A percentile compares a stretch with the other conserved stretches of the same genome.
Conservation (phyloP, 257 asterid species). For the Ilex aquifolium region DNA sequence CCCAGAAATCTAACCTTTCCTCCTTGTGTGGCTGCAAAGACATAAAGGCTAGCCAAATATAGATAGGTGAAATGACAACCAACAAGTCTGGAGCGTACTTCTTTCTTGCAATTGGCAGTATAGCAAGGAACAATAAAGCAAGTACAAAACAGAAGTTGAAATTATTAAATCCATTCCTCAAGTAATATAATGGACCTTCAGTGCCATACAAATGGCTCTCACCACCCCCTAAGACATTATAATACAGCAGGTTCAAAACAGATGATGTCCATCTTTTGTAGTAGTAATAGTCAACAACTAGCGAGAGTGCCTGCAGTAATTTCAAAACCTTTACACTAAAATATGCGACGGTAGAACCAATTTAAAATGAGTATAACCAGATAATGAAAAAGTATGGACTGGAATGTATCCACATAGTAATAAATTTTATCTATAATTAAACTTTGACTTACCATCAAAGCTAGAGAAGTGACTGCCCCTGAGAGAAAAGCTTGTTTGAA, state of each 20-base stretch:
- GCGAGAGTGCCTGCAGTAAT: conserved; percentile 62
- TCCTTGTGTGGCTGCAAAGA: conserved; percentile 98
- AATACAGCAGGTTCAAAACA: conserved; percentile 71
- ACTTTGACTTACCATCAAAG: not conserved
- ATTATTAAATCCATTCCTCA: conserved; percentile 88
- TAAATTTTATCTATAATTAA: not conserved
- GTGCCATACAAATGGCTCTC: conserved; percentile 96
- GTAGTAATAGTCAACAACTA: conserved; percentile 66
- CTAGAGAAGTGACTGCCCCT: conserved; percentile 52
- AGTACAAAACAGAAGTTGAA: conserved; percentile 86
- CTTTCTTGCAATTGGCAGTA: conserved; percentile 72
- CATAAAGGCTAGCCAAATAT: conserved; percentile 94
- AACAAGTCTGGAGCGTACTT: conserved; percentile 78
- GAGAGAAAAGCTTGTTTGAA: conserved; percentile 61
- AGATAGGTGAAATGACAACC: conserved; percentile 74
- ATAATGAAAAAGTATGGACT: conserved; percentile 5
- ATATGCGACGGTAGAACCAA: conserved; percentile 6
- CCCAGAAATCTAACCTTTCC: conserved; percentile 61
- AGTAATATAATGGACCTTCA: conserved; percentile 78
- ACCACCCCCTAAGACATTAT: conserved; percentile 93
- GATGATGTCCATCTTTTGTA: conserved; percentile 93
- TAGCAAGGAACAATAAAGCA: conserved; percentile 68
- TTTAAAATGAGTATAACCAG: conserved; percentile 1
- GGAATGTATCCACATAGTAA: conserved; percentile 5
- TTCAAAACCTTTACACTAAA: conserved; percentile 15